These are phyloP conservation scores for Thielaviopsis euricoi DNA, from an alignment of 2,329 filamentous ascomycete species.

Conservation along the genomic window DNA sequence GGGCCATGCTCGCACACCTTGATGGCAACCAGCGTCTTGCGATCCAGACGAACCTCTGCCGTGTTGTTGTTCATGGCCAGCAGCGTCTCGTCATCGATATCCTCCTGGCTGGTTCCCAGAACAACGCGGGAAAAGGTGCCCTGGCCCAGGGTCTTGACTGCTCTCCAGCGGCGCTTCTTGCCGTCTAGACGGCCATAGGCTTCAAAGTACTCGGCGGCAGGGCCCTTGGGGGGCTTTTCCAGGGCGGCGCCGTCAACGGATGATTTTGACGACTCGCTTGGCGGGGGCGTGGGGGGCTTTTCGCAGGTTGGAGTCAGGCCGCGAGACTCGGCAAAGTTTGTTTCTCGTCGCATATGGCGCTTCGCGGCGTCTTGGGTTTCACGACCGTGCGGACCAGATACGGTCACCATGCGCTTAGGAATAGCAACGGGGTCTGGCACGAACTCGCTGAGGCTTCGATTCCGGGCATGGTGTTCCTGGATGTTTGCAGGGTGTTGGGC, in stretches of 20 bases:
- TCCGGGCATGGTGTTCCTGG: constrained; percentile 38
- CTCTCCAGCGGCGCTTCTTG: constrained; percentile 63
- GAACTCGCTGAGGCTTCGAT: constrained; percentile 82
- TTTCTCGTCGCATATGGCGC: constrained; percentile 51
- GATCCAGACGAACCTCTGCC: constrained; percentile 26
- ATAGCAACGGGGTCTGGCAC: constrained; percentile 54
- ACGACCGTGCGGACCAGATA: constrained; percentile 44
- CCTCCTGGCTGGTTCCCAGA: constrained; percentile 66
- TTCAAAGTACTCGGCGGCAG: constrained; percentile 47
- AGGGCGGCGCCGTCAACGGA: constrained; percentile 23
- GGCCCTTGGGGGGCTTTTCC: constrained; percentile 22
- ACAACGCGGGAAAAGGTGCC: constrained; percentile 93
- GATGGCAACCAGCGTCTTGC: constrained; percentile 77
- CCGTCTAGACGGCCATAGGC: constrained; percentile 48
- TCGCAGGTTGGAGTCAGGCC: constrained; percentile 47
- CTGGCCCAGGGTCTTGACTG: constrained; percentile 66
- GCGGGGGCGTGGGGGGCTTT: constrained; percentile 63
- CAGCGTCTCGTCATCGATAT: constrained; percentile 26
- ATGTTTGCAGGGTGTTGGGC: constrained; percentile 8
- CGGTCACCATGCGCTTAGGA: constrained; percentile 55
- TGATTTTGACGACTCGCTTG: constrained; percentile 51
- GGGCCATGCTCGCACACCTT: constrained; percentile 94
- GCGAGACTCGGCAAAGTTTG: constrained; percentile 62
- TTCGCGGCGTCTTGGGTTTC: constrained; percentile 22
- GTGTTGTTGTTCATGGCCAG: constrained; percentile 17